Evolutionary conservation across 2,329 filamentous ascomycete genomes (phyloP).

Genomic region (Talaromyces sp.): DNA sequence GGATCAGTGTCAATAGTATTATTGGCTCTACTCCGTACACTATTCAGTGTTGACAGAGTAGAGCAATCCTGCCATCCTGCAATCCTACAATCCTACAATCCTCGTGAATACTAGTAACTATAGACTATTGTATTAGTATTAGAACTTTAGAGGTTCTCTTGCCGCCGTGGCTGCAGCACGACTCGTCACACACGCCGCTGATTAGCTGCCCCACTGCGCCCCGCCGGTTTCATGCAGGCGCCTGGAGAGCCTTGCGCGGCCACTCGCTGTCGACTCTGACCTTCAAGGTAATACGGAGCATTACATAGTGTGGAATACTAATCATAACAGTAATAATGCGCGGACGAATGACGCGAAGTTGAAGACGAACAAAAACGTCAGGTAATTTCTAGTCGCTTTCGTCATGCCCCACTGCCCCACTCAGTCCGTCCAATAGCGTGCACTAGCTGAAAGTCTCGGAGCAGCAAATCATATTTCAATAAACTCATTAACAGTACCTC

Average conservation of each 20-base stretch:
- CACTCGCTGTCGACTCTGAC: not conserved
- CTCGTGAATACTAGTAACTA: too few relatives aligned
- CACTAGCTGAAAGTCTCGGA: not conserved
- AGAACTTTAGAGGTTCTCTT: not conserved
- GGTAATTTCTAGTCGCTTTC: not conserved
- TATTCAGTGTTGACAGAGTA: too few relatives aligned
- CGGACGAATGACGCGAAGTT: not conserved
- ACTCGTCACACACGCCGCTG: not conserved
- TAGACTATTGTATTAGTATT: too few relatives aligned
- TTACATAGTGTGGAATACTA: not conserved
- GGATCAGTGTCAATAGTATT: not conserved
- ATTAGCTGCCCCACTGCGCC: not conserved
- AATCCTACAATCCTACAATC: too few relatives aligned
- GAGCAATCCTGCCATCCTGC: too few relatives aligned
- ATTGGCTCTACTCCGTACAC: too few relatives aligned
- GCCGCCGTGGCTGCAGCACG: not conserved
- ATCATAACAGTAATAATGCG: not conserved
- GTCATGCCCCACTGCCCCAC: not conserved
- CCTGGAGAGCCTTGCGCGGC: not conserved
- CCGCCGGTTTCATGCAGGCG: not conserved
- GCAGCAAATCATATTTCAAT: too few relatives aligned
- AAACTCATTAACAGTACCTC: too few relatives aligned
- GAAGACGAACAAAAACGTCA: not conserved
- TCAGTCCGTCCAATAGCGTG: not conserved
- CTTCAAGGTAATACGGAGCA: too few relatives aligned